phyloP scores from a whole-genome alignment of 169 alveolate genomes.

The Eimeria acervulina region DNA sequence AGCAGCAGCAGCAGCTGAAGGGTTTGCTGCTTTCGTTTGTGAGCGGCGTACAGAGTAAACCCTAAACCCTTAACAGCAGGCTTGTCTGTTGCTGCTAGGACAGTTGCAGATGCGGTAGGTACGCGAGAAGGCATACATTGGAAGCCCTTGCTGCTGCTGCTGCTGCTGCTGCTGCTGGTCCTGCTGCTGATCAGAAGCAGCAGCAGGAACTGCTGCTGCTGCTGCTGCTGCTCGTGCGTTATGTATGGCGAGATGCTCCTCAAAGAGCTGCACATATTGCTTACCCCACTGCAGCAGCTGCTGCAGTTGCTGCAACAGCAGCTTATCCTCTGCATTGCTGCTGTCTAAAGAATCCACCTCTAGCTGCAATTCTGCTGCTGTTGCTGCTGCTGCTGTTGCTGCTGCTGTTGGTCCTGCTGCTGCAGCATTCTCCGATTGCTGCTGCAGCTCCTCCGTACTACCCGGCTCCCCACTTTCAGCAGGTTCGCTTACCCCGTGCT shows the following conservation, averaged over 20 bases:
- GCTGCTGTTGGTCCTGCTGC: too few relatives aligned
- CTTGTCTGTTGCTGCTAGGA: neutral
- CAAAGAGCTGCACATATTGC: neutral
- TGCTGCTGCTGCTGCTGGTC: slow-evolving; percentile 30
- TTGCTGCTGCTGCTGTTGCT: slow-evolving; percentile 1
- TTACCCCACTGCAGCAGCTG: slow-evolving; percentile 44
- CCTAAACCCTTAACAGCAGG: neutral
- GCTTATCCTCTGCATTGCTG: neutral
- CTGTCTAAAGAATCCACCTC: slow-evolving; percentile 26
- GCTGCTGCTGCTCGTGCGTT: neutral
- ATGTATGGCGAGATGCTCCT: slow-evolving; percentile 4
- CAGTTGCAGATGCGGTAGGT: slow-evolving; percentile 19
- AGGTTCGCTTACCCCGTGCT: neutral
- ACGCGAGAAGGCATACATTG: neutral
- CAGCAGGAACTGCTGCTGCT: neutral
- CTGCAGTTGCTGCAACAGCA: slow-evolving; percentile 34
- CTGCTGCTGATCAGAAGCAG: neutral
- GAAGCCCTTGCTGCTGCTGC: neutral
- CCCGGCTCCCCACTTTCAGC: neutral
- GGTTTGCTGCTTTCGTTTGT: too few relatives aligned
- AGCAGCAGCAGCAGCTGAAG: too few relatives aligned
- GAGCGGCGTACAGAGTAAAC: too few relatives aligned
- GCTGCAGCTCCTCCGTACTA: neutral
- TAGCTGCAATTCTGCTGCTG: neutral
- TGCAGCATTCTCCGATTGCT: neutral